Evolutionary conservation across 1,284 basidiomycete species (phyloP), one percentile per base, ranked within the genome.

Genomic region (Ustilago lituana): DNA sequence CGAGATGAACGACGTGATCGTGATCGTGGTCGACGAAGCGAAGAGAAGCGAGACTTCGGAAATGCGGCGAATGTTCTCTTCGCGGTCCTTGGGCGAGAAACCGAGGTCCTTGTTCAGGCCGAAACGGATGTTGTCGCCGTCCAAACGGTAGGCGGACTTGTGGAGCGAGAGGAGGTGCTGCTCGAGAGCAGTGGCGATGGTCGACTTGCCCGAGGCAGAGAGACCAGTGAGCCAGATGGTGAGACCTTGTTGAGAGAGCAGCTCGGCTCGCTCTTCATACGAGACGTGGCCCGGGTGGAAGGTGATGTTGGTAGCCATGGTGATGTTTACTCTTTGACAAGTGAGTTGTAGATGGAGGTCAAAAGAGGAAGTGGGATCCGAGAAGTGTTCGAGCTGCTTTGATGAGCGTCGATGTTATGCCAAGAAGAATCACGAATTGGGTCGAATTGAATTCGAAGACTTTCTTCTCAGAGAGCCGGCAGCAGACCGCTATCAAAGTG

Each of bases 51-150:
- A 90, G 48, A 98, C 93, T 88, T 99, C 96, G 69, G 94, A 93
- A 69, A 99, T 97, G 53, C 95, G 87, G 52, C 95, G 89, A 80
- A 99, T 98, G 84, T 99, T 99, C 85, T 99, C 95, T 72, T 93
- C 92, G 54, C 95, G 88, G 47, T 94, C 94, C 80, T 89, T 90
- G 79, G 94, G 94, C 76, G 94, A 92, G 81, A 99, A 99, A 1
- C 95, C 94, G 45, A 99, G 89, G 81, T 98, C 95, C 85, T 93
- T 98, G 87, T 98, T 98, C 44, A 99, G 85, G 9, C 96, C 96
- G 79, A 97, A 95, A 56, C 95, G 89, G 64, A 98, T 87, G 84
- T 98, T 98, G 85, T 98, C 95, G 4, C 95, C 95, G 80, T 99
- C 95, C 22, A 99, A 86, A 37, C 95, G 89, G 85, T 96, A 98